phyloP scores from a whole-genome alignment of 495 filamentous ascomycete genomes.

The Podospora comata region DNA sequence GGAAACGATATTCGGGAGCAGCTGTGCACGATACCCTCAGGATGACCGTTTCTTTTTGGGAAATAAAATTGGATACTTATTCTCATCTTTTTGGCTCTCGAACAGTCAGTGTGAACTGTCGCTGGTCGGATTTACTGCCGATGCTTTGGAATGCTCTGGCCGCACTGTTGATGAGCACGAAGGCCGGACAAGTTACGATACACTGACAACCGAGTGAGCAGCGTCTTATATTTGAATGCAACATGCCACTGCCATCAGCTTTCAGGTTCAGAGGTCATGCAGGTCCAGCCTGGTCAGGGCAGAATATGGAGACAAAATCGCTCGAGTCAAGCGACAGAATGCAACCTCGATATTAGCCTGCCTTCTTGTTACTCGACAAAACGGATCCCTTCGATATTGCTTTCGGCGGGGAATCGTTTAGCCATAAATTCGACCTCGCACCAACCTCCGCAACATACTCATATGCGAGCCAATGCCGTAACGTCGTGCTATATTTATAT shows the following conservation, averaged over 20 bases:
- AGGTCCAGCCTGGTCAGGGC: not conserved
- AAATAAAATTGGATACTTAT: not conserved
- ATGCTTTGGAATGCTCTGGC: no score
- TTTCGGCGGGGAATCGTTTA: conserved; percentile 14
- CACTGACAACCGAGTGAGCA: not conserved
- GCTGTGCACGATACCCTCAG: not conserved
- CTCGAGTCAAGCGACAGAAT: not conserved
- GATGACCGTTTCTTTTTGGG: not conserved
- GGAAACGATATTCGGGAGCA: not conserved
- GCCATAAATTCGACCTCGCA: conserved; percentile 16
- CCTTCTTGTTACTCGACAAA: not conserved
- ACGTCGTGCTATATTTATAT: conserved; percentile 18
- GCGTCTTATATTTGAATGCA: conserved; percentile 5
- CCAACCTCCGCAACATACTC: not conserved
- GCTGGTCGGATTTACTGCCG: not conserved
- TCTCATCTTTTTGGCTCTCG: not conserved
- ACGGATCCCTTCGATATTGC: conserved; percentile 11
- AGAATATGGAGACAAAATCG: not conserved
- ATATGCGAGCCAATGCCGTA: not conserved
- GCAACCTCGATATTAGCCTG: conserved; percentile 13
- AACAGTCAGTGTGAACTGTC: not conserved
- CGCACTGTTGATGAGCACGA: no score
- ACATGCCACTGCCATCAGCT: conserved; percentile 3
- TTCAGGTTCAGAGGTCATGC: not conserved
- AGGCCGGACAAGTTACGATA: not conserved